phyloP scores from a whole-genome alignment of 768 basidiomycete genomes.

The Ramaria sp. region DNA sequence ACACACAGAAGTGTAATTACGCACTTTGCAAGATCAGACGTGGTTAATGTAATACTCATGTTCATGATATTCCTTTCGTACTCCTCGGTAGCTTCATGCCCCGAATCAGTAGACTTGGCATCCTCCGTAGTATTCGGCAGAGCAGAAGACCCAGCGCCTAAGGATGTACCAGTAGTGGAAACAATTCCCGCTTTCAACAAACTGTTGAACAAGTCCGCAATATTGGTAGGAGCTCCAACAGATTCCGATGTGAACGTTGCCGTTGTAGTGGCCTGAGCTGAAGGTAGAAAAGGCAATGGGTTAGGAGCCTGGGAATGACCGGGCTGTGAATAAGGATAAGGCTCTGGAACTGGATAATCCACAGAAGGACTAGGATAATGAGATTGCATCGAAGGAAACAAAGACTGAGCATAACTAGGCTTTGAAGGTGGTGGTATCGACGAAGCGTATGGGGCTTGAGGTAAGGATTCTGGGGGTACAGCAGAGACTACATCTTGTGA shows the following conservation, averaged over 20 bases:
- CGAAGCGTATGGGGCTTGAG: conserved; percentile 1
- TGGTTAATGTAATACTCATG: conserved; percentile 50
- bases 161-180: conserved; percentile 39
- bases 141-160: conserved; percentile 33
- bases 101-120: conserved; percentile 25
- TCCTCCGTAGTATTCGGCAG: conserved; percentile 22
- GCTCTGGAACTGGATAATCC: not conserved
- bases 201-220: conserved; percentile 51
- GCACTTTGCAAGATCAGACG: conserved; percentile 64
- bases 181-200: conserved; percentile 76
- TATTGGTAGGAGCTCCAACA: conserved; percentile 27
- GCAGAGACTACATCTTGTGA: not conserved
- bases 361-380: not conserved
- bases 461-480: conserved; percentile 7
- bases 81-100: conserved; percentile 36
- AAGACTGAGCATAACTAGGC: conserved; percentile 20
- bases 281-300: conserved; percentile 11
- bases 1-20: conserved; percentile 13
- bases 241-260: conserved; percentile 20
- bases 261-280: conserved; percentile 21
- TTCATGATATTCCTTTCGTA: conserved; percentile 54
- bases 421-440: conserved; percentile 9
- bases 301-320: conserved; percentile 6
- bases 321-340: conserved; percentile 7
- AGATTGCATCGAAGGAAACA: conserved; percentile 13